These are phyloP conservation scores for Starmera amethionina DNA, from an alignment of 805 yeast species.

Conservation along the genomic window DNA sequence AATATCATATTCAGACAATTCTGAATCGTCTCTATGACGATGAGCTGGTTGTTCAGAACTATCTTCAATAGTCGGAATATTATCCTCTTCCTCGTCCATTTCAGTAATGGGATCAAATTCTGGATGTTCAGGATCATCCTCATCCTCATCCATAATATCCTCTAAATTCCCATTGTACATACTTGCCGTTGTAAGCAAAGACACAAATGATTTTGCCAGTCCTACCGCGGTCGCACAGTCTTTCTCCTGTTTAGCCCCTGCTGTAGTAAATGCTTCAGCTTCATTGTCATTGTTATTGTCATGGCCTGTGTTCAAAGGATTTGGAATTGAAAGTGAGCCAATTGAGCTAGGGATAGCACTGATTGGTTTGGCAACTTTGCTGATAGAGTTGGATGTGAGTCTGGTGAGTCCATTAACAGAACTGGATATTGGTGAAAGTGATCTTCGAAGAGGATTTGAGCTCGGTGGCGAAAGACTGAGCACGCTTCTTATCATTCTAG, in stretches of 20 bases:
- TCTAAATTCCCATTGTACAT: constrained; percentile 29
- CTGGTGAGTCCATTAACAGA: background rate
- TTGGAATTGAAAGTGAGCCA: background rate
- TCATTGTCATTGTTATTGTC: no score
- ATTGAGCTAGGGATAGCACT: background rate
- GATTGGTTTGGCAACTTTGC: background rate
- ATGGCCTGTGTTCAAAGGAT: background rate
- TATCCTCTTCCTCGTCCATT: constrained; percentile 1
- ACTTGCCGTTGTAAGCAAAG: constrained; percentile 47
- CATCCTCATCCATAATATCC: constrained; percentile 17
- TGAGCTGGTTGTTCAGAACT: constrained; percentile 2
- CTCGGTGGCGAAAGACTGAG: background rate
- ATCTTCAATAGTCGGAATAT: background rate
- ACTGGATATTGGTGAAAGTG: background rate
- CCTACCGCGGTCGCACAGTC: constrained; percentile 29
- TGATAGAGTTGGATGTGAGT: background rate
- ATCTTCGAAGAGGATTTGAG: background rate
- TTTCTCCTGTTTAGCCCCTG: constrained; percentile 8
- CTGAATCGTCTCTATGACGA: constrained; percentile 1
- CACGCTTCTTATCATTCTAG: background rate
- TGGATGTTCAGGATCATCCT: background rate
- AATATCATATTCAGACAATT: background rate
- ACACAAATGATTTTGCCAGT: constrained; percentile 43
- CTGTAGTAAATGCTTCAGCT: background rate
- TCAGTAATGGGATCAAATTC: background rate